Evolutionary conservation across 2,329 filamentous ascomycete genomes (phyloP), one percentile per base, ranked within the genome.

Genomic region (Thelonectria olida): DNA sequence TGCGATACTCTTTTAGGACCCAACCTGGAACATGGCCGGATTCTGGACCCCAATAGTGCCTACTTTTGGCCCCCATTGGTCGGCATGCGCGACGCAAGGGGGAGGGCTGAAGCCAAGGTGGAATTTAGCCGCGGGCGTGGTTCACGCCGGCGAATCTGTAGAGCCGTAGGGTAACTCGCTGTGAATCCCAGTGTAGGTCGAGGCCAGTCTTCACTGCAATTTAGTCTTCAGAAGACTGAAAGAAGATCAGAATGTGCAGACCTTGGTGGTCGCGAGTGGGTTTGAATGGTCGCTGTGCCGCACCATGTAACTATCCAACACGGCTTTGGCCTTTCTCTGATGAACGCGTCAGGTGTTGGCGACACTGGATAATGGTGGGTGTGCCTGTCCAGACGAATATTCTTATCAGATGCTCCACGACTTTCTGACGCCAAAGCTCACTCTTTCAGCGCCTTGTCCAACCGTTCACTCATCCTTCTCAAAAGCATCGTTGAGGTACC

Each of bases 401-500:
- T 8, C 20, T n/a, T n/a, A 19, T 25, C 10, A 22, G 22, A 15
- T 25, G 17, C 28, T 52, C 38, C 19, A 25, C 9, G n/a, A 27
- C 5, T n/a, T 5, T n/a, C 17, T 15, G 15, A 20, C 27, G n/a
- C 20, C 17, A 17, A n/a, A 19, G 8, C 34, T 23, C 28, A 3
- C 42, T 12, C 15, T 42, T 2, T 9, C 22, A 27, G n/a, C n/a
- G 17, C 17, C 10, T 19, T 23, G n/a, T 15, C 31, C n/a, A 12
- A 17, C 17, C 12, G 23, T 8, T 79, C 72, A 85, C 17, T 80
- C 81, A 58, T 87, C 85, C 68, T 85, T 83, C 64, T 87, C 86
- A 74, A 90, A 90, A 5, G 82, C 80, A 71, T 88, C 86, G 68
- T 91, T 90, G 47, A 91, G 76, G 77, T 90, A 91, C 20, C 84